Evolutionary conservation across 2,329 filamentous ascomycete genomes (phyloP).

Genomic region (Alternaria novae-zelandiae): DNA sequence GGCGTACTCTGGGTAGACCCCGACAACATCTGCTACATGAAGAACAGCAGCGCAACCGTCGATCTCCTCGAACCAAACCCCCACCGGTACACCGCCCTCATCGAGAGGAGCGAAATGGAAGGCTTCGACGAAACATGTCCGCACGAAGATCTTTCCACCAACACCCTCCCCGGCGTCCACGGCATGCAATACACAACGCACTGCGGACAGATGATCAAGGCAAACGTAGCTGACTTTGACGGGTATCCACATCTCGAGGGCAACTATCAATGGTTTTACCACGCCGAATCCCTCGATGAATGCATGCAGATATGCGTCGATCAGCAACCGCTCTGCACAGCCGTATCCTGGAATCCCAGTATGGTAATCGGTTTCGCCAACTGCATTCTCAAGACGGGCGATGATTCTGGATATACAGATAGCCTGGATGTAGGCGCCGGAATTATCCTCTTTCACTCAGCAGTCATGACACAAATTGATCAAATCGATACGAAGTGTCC

Average conservation of each 20-base stretch:
- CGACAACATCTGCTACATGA: conserved; percentile 34
- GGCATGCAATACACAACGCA: conserved; percentile 38
- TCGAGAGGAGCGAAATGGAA: conserved; percentile 26
- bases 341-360: conserved; percentile 36
- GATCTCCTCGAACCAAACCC: conserved; percentile 12
- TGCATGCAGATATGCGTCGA: conserved; percentile 37
- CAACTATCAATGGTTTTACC: conserved; percentile 33
- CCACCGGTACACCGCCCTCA: conserved; percentile 29
- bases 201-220: conserved; percentile 34
- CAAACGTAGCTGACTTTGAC: conserved; percentile 27
- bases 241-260: conserved; percentile 22
- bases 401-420: conserved; percentile 9
- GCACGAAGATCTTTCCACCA: conserved; percentile 24
- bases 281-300: conserved; percentile 34
- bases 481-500: conserved; percentile 31
- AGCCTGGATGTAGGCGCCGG: neutral
- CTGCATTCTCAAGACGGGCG: conserved; percentile 39
- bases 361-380: conserved; percentile 42
- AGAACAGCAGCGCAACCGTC: conserved; percentile 29
- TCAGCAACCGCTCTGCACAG: conserved; percentile 38
- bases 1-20: conserved; percentile 33
- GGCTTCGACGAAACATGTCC: conserved; percentile 31
- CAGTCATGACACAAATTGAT: conserved; percentile 33
- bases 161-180: conserved; percentile 25
- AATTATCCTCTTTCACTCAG: conserved; percentile 25